Percentiles rank a stretch among this genome's conserved stretches.
These are phyloP conservation scores for Leucaena leucocephala DNA, from an alignment of 306 rosid genomes.

Conservation along the genomic window DNA sequence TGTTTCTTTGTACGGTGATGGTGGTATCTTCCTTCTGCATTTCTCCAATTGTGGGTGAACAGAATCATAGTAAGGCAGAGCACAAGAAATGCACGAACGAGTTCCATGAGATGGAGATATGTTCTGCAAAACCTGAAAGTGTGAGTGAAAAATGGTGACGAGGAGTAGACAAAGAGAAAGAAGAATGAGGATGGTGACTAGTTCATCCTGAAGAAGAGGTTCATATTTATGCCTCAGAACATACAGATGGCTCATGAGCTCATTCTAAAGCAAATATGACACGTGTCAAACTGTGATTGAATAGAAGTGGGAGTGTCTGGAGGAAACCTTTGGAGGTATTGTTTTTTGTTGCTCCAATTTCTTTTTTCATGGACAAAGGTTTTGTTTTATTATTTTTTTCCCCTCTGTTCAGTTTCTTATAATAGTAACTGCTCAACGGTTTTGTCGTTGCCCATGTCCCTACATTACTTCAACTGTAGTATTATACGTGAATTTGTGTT, in stretches of 20 bases:
- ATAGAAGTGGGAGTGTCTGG: not conserved
- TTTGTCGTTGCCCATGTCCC: conserved; percentile 30
- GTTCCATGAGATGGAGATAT: conserved; percentile 39
- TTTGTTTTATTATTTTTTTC: not conserved
- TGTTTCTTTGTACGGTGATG: not conserved
- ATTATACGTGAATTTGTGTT: conserved; percentile 3
- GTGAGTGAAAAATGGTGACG: not conserved
- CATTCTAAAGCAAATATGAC: conserved; percentile 33
- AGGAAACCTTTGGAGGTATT: too few relatives aligned
- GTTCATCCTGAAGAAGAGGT: conserved; percentile 31
- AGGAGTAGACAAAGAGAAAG: conserved; percentile 9
- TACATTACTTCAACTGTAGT: not conserved
- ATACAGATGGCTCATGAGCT: not conserved
- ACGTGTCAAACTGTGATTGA: conserved; percentile 50
- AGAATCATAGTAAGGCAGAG: conserved; percentile 41
- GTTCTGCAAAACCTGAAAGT: conserved; percentile 12
- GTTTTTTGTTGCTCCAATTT: too few relatives aligned
- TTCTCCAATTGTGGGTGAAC: conserved; percentile 37
- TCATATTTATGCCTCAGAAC: conserved; percentile 42
- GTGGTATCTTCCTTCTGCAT: conserved; percentile 66
- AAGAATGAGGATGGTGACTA: not conserved
- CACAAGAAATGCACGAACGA: conserved; percentile 32
- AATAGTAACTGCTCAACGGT: conserved; percentile 16
- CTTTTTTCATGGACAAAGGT: not conserved
- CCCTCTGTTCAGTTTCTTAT: conserved; percentile 3